phyloP scores from a whole-genome alignment of 768 basidiomycete genomes.

The Chalciporus pseudorubinellus region DNA sequence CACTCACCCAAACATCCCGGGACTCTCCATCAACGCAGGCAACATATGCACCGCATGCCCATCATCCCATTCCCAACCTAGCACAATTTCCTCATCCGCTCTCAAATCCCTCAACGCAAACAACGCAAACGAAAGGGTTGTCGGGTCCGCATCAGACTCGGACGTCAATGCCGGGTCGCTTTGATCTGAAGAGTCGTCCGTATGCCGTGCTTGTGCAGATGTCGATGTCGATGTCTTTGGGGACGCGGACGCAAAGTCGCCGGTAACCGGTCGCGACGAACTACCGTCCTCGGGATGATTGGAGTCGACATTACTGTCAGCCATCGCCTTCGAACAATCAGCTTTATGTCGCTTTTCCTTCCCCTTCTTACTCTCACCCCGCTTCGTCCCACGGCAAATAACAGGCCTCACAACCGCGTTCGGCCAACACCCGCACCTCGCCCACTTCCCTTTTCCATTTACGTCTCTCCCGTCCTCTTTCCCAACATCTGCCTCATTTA shows the following conservation, averaged over 20 bases:
- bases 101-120: conserved; percentile 76
- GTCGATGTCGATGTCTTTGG: not conserved
- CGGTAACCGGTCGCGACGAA: conserved; percentile 10
- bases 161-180: conserved; percentile 13
- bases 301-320: not conserved
- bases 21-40: conserved; percentile 61
- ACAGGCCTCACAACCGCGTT: conserved; percentile 47
- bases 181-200: conserved; percentile 17
- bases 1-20: conserved; percentile 57
- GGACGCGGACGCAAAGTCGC: conserved; percentile 6
- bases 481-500: not conserved
- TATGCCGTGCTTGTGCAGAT: conserved; percentile 7
- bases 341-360: conserved; percentile 17
- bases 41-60: conserved; percentile 78
- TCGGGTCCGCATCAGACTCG: conserved; percentile 28
- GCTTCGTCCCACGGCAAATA: conserved; percentile 32
- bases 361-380: conserved; percentile 16
- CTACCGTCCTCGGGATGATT: not conserved
- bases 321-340: conserved; percentile 11
- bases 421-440: conserved; percentile 53
- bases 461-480: conserved; percentile 39
- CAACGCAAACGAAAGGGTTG: conserved; percentile 66
- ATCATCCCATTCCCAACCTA: conserved; percentile 98
- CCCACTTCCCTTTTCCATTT: conserved; percentile 47
- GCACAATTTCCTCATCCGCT: conserved; percentile 79